These are phyloP conservation scores for Candida morakotiae DNA, from an alignment of 805 yeast species.

Conservation along the genomic window DNA sequence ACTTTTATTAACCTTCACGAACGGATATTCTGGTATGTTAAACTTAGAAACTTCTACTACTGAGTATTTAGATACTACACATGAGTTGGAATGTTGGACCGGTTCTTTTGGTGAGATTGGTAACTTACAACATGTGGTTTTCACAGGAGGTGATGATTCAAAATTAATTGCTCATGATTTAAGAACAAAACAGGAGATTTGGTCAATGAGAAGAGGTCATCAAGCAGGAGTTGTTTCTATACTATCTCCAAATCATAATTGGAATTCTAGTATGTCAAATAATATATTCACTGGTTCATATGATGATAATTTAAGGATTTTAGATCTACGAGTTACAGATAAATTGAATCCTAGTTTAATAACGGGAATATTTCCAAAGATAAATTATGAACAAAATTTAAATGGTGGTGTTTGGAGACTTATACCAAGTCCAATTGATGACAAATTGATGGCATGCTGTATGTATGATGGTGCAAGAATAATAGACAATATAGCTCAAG, in stretches of 20 bases:
- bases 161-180: slow-evolving; percentile 70
- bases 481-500: slow-evolving; percentile 23
- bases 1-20: slow-evolving; percentile 59
- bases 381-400: slow-evolving; percentile 43
- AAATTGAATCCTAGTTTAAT: slow-evolving; percentile 28
- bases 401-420: slow-evolving; percentile 98
- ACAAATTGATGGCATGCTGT: slow-evolving; percentile 71
- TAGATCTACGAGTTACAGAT: slow-evolving; percentile 61
- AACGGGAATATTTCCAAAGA: slow-evolving; percentile 51
- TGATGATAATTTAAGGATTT: slow-evolving; percentile 69
- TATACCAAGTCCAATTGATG: slow-evolving; percentile 52
- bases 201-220: slow-evolving; percentile 44
- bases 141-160: slow-evolving; percentile 91
- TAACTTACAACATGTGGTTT: slow-evolving; percentile 53
- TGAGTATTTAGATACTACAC: slow-evolving; percentile 37
- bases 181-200: slow-evolving; percentile 33
- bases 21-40: slow-evolving; percentile 54
- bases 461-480: slow-evolving; percentile 95
- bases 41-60: slow-evolving; percentile 18
- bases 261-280: slow-evolving; percentile 44
- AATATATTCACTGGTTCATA: slow-evolving; percentile 84
- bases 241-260: slow-evolving; percentile 38
- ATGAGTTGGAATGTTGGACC: slow-evolving; percentile 86
- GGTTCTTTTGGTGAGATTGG: slow-evolving; percentile 62
- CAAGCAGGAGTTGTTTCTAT: slow-evolving; percentile 91